Evolutionary conservation across 192 early-diverging fungal species (phyloP), one percentile per base, ranked within the genome.

Genomic region (Coemansia sp.): DNA sequence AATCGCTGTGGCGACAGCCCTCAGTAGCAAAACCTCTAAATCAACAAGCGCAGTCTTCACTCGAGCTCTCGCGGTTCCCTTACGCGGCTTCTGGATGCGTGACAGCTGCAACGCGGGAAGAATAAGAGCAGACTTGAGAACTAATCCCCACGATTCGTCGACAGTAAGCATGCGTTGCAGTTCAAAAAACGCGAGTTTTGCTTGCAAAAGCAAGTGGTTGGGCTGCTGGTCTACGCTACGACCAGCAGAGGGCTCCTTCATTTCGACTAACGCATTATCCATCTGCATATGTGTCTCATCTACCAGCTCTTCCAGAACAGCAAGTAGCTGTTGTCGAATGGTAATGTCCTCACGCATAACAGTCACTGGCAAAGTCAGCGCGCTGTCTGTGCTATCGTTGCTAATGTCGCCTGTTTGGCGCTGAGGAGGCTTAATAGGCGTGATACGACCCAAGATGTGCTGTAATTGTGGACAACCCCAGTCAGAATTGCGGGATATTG

Each of bases 141-240:
- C 65, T 4, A 25, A 49, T 3, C 32, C 28, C 53, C 62, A 71
- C 4, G 64, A 23, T 0, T 56, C 30, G 19, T 75, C 68, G 7
- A 14, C 28, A 1, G 49, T 27, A 0, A 74, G 56, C 30, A 59
- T 32, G 1, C 60, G 57, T 34, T 69, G 60, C 38, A 81, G 47
- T 54, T 72, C 65, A 23, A 53, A 54, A 62, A 71, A 74, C 0
- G 50, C 58, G 2, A 81, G 64, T 4, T 62, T 68, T 9, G 68
- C 65, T 12, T 49, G 68, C 72, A 74, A 62, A 16, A 74, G 38
- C 30, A 66, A 23, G 12, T 81, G 62, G 6, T 71, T 63, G 1
- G 73, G 64, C 24, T 54, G 62, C 54, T 80, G 57, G 24, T 80
- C 77, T 5, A 74, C 27, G 31, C 62, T 67, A 7, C 71, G 65